phyloP scores from a whole-genome alignment of 2,329 filamentous ascomycete genomes.

The Madurella fahalii region DNA sequence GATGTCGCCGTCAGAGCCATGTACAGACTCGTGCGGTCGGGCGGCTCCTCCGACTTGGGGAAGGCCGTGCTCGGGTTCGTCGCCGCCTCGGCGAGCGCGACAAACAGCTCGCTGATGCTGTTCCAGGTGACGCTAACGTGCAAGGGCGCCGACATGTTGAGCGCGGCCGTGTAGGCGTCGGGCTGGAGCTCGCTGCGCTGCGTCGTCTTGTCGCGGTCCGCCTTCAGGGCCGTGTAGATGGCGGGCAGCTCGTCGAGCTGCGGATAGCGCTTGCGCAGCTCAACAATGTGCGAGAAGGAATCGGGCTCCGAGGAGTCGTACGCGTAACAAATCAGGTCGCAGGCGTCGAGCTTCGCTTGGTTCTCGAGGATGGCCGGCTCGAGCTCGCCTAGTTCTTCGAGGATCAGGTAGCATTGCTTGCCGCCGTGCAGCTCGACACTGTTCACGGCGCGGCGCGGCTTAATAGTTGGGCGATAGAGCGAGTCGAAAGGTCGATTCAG shows the following conservation, averaged over 20 bases:
- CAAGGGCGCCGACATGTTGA: constrained; percentile 86
- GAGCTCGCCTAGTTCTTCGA: constrained; percentile 92
- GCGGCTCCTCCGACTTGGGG: constrained; percentile 83
- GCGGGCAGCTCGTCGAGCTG: constrained; percentile 85
- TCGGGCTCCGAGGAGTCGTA: constrained; percentile 97
- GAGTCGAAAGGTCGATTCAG: constrained; percentile 80
- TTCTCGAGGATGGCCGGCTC: constrained; percentile 94
- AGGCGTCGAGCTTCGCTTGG: constrained; percentile 80
- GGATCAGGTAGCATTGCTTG: constrained; percentile 93
- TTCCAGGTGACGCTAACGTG: constrained; percentile 95
- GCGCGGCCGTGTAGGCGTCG: constrained; percentile 78
- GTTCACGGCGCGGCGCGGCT: constrained; percentile 89
- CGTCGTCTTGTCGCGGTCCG: constrained; percentile 94
- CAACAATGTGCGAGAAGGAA: constrained; percentile 87
- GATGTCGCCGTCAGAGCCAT: constrained; percentile 73
- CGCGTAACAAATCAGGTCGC: constrained; percentile 89
- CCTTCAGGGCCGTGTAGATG: constrained; percentile 90
- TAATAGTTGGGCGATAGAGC: constrained; percentile 89
- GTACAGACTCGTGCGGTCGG: constrained; percentile 80
- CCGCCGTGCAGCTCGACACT: constrained; percentile 93
- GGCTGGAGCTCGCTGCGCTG: constrained; percentile 88
- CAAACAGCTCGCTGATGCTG: constrained; percentile 91
- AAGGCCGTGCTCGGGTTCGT: constrained; percentile 86
- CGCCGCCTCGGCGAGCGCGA: constrained; percentile 83
- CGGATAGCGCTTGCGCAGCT: constrained; percentile 71